Conservation (phyloP, 768 basidiomycete genomes). For the Suillus subluteus region DNA sequence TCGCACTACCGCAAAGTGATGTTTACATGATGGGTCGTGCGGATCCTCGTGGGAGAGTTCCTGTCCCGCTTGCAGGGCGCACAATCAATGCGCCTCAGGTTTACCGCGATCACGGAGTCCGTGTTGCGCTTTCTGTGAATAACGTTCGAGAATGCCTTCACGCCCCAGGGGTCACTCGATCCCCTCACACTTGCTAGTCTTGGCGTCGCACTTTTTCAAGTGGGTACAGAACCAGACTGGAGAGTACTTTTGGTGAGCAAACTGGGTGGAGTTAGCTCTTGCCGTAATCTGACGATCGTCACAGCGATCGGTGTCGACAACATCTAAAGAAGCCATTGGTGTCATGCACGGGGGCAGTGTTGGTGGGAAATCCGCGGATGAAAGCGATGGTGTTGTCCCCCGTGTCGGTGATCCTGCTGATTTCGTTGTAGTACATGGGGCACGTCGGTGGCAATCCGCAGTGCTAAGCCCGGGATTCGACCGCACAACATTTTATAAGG, state of each 20-base stretch:
- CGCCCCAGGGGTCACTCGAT: conserved; percentile 67
- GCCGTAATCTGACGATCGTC: conserved; percentile 9
- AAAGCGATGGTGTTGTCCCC: conserved; percentile 36
- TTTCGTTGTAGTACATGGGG: conserved; percentile 61
- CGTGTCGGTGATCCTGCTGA: conserved; percentile 50
- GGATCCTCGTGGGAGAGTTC: conserved; percentile 20
- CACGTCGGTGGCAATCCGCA: conserved; percentile 45
- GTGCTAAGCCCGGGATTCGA: conserved; percentile 49
- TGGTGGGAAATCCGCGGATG: conserved; percentile 16
- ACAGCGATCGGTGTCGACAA: conserved; percentile 56
- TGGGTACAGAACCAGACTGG: conserved; percentile 51
- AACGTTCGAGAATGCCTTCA: conserved; percentile 72
- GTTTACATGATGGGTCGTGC: conserved; percentile 68
- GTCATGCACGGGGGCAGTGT: conserved; percentile 21
- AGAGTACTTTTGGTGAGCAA: conserved; percentile 49
- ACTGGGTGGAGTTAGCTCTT: conserved; percentile 11
- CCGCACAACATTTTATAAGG: conserved; percentile 23
- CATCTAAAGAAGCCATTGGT: conserved; percentile 56
- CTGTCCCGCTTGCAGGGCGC: conserved; percentile 47
- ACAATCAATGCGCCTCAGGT: conserved; percentile 59
- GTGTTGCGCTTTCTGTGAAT: conserved; percentile 62
- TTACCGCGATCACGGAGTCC: conserved; percentile 45
- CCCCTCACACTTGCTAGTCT: conserved; percentile 62
- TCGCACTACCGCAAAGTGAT: conserved; percentile 65
- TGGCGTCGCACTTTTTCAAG: conserved; percentile 62